Evolutionary conservation across 768 basidiomycete genomes (phyloP).

Genomic region (Hygrophorus pudorinus): DNA sequence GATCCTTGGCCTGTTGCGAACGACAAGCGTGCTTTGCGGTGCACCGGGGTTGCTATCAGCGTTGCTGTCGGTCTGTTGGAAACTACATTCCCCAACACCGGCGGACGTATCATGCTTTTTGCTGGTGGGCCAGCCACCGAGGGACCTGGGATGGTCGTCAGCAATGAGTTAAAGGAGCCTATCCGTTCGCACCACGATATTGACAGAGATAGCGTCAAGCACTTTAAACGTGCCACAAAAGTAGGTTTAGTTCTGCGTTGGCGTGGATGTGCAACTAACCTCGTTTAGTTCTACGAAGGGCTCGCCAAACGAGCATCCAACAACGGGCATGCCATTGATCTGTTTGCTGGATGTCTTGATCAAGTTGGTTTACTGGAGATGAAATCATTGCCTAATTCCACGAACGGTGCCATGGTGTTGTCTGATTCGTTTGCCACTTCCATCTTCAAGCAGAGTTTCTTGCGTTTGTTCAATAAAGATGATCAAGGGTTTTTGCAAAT

Average conservation of each 20-base stretch:
- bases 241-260: conserved; percentile 28
- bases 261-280: conserved; percentile 6
- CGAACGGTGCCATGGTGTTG: conserved; percentile 92
- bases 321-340: conserved; percentile 90
- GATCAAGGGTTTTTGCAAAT: conserved; percentile 87
- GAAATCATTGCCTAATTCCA: conserved; percentile 91
- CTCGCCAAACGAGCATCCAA: conserved; percentile 88
- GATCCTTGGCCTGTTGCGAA: conserved; percentile 98
- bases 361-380: conserved; percentile 97
- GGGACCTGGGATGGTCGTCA: conserved; percentile 95
- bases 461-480: conserved; percentile 87
- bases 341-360: conserved; percentile 96
- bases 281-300: conserved; percentile 83
- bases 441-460: conserved; percentile 98
- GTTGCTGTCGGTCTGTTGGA: conserved; percentile 91
- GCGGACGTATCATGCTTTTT: conserved; percentile 93
- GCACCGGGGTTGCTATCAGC: conserved; percentile 90
- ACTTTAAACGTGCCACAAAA: conserved; percentile 95
- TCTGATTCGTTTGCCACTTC: conserved; percentile 96
- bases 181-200: conserved; percentile 99
- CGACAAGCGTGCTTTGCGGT: conserved; percentile 86
- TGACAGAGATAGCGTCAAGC: conserved; percentile 91
- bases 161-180: conserved; percentile 90
- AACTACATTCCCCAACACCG: conserved; percentile 92
- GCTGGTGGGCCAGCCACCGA: conserved; percentile 93